Evolutionary conservation across 2,329 filamentous ascomycete genomes (phyloP).

Genomic region (Stagonosporopsis tanaceti): DNA sequence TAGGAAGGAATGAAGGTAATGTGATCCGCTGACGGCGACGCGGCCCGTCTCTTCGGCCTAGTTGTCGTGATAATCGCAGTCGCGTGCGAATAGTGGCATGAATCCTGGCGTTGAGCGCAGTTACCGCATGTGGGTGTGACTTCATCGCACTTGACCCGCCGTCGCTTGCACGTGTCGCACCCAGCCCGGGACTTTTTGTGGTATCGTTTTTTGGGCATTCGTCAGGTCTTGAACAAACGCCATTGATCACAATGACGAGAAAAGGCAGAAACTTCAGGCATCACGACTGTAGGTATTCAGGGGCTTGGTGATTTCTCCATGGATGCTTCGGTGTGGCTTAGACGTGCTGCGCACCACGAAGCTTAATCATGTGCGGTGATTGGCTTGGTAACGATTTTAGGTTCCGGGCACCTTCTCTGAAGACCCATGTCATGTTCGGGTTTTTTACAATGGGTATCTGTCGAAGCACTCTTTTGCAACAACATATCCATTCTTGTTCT

Average conservation of each 20-base stretch:
- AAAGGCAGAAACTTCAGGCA: neutral
- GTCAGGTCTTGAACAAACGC: neutral
- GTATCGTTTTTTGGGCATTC: conserved; percentile 14
- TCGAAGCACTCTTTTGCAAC: neutral
- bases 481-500: neutral
- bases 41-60: neutral
- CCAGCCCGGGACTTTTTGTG: conserved; percentile 24
- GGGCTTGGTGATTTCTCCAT: neutral
- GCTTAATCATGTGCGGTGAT: neutral
- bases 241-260: neutral
- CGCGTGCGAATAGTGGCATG: conserved; percentile 13
- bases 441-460: neutral
- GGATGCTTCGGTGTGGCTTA: conserved; percentile 5
- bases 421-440: neutral
- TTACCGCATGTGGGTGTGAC: conserved; percentile 3
- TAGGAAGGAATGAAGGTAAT: neutral
- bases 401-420: no score
- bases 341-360: conserved; percentile 3
- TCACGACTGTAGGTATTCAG: neutral
- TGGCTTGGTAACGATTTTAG: neutral
- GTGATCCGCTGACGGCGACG: neutral
- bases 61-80: neutral
- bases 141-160: conserved; percentile 26
- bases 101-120: conserved; percentile 17
- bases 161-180: conserved; percentile 21